Evolutionary conservation across 495 filamentous ascomycete genomes (phyloP).

Genomic region (Talaromyces wortmannii): DNA sequence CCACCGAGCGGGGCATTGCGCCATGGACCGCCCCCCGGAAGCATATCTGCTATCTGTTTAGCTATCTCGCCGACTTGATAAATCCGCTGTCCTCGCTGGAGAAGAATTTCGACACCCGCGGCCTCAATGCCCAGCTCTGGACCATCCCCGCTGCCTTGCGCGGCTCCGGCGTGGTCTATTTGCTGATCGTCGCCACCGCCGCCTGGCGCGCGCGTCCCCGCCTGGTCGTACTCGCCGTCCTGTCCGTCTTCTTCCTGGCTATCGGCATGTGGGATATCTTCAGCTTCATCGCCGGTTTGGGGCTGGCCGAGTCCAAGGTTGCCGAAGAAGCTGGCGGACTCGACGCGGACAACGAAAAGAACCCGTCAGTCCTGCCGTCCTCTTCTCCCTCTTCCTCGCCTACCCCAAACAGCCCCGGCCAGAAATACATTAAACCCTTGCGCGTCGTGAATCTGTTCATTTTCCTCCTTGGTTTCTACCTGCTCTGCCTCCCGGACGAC

Average conservation of each 20-base stretch:
- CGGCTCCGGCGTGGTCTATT: conserved; percentile 37
- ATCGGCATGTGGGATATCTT: conserved; percentile 37
- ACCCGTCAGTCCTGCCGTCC: neutral
- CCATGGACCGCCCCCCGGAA: conserved; percentile 14
- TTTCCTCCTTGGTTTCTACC: conserved; percentile 13
- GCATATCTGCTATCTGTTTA: conserved; percentile 13
- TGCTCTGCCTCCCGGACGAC: conserved; percentile 19
- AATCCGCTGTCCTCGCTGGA: conserved; percentile 5
- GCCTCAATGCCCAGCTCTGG: conserved; percentile 33
- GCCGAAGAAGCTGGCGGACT: neutral
- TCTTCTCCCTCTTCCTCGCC: neutral
- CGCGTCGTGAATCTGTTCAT: neutral
- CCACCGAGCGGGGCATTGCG: conserved; percentile 4
- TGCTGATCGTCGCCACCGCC: conserved; percentile 26
- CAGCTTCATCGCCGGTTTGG: conserved; percentile 37
- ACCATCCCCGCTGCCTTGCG: conserved; percentile 43
- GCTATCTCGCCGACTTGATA: conserved; percentile 11
- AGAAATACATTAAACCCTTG: conserved; percentile 10
- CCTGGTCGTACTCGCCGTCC: conserved; percentile 15
- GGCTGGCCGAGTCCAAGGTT: conserved; percentile 30
- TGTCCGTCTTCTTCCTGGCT: conserved; percentile 26
- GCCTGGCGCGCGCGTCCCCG: conserved; percentile 26
- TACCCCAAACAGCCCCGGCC: neutral
- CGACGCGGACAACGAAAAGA: neutral
- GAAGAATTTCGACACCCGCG: conserved; percentile 7